Evolutionary conservation across 1,284 basidiomycete species (phyloP).

Genomic region (Pholiota adiposa): DNA sequence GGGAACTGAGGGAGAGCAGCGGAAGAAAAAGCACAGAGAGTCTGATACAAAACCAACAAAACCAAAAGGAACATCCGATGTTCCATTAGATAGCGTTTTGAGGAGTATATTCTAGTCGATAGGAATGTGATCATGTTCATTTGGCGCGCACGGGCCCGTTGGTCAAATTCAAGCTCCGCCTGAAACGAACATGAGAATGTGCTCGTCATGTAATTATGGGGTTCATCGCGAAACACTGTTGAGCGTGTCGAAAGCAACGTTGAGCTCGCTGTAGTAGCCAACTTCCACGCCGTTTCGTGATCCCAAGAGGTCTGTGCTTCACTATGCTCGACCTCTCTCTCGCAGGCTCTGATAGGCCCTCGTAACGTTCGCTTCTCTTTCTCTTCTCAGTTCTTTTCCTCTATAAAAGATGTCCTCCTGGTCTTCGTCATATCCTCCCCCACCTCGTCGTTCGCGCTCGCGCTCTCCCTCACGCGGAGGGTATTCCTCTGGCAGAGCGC

Average conservation of each 20-base stretch:
- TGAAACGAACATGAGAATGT: constrained; percentile 35
- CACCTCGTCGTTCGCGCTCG: constrained; percentile 76
- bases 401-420: constrained; percentile 58
- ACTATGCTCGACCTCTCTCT: constrained; percentile 80
- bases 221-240: constrained; percentile 72
- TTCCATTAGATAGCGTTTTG: constrained; percentile 50
- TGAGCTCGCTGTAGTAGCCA: constrained; percentile 56
- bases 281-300: constrained; percentile 63
- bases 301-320: constrained; percentile 87
- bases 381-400: constrained; percentile 65
- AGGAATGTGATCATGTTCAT: neutral
- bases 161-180: constrained; percentile 50
- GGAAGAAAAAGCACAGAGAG: constrained; percentile 35
- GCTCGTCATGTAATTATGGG: constrained; percentile 32
- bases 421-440: constrained; percentile 72
- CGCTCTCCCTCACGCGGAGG: constrained; percentile 70
- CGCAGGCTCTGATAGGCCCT: constrained; percentile 69
- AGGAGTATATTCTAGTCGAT: constrained; percentile 51
- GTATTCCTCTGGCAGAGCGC: constrained; percentile 51
- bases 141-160: constrained; percentile 31
- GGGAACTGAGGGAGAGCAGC: constrained; percentile 14
- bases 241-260: constrained; percentile 58
- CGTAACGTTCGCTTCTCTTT: constrained; percentile 64
- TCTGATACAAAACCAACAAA: neutral
- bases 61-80: constrained; percentile 6